Percentiles rank a stretch among this genome's conserved stretches.
phyloP scores from a whole-genome alignment of 257 asterid genomes.

The Agastache rugosa region DNA sequence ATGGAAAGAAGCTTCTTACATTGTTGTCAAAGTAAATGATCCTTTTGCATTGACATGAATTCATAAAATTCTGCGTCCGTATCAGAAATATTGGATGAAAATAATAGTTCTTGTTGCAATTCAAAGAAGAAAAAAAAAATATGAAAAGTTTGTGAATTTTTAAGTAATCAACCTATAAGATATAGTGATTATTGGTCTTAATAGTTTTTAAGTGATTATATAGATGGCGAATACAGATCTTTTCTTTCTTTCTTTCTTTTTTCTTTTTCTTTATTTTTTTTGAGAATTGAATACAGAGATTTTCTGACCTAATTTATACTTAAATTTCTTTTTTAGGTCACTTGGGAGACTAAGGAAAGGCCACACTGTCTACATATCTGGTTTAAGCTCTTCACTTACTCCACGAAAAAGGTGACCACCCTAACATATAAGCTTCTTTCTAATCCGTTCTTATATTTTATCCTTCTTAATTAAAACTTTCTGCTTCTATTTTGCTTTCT shows the following conservation, averaged over 20 bases:
- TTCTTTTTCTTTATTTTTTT: too few species aligned
- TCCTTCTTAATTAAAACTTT: neutral
- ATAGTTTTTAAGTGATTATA: neutral
- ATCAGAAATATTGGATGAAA: neutral
- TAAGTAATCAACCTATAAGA: neutral
- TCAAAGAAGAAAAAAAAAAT: too few species aligned
- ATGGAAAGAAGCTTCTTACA: too few species aligned
- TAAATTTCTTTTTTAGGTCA: slow-evolving; percentile 62
- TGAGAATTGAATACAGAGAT: too few species aligned
- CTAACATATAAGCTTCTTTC: slow-evolving; percentile 19
- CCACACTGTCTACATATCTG: slow-evolving; percentile 77
- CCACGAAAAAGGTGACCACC: slow-evolving; percentile 55
- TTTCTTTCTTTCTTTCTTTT: too few species aligned
- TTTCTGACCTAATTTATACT: slow-evolving; percentile 9
- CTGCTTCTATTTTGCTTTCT: neutral
- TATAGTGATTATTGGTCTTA: neutral
- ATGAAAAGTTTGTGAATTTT: neutral
- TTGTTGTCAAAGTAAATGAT: neutral
- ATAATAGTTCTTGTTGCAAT: neutral
- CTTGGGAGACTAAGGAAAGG: slow-evolving; percentile 75
- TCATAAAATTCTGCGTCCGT: neutral
- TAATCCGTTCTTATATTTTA: neutral
- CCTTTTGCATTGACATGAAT: neutral
- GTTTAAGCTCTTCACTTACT: slow-evolving; percentile 67
- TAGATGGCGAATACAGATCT: neutral